phyloP scores from a whole-genome alignment of 495 filamentous ascomycete genomes.

The Geopyxis carbonaria region DNA sequence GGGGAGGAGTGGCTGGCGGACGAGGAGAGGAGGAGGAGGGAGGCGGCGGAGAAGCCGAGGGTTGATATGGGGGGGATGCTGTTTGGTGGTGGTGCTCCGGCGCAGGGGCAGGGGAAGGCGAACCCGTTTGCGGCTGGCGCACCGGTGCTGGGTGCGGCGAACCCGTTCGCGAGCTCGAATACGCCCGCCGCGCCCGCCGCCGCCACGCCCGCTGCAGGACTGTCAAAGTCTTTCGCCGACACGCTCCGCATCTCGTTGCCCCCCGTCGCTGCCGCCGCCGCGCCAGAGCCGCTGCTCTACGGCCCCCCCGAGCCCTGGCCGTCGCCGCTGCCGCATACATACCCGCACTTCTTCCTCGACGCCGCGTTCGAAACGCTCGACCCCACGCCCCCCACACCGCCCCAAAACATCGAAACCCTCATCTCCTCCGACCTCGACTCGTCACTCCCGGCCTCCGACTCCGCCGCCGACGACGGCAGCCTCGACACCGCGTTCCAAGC shows the following conservation, averaged over 20 bases:
- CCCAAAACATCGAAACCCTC: constrained; percentile 27
- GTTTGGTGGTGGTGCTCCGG: constrained; percentile 29
- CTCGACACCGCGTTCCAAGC: constrained; percentile 82
- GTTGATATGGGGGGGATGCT: constrained; percentile 36
- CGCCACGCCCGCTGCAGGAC: constrained; percentile 15
- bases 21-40: constrained; percentile 25
- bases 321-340: constrained; percentile 46
- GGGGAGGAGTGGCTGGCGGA: constrained; percentile 27
- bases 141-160: constrained; percentile 30
- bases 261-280: constrained; percentile 27
- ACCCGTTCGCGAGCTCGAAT: constrained; percentile 45
- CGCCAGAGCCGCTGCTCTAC: constrained; percentile 23
- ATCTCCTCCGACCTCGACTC: constrained; percentile 41
- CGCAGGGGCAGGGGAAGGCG: not conserved
- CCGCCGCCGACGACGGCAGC: constrained; percentile 63
- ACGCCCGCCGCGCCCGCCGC: constrained; percentile 34
- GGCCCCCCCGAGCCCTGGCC: constrained; percentile 56
- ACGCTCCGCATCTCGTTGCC: constrained; percentile 35
- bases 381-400: constrained; percentile 29
- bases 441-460: constrained; percentile 36
- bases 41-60: constrained; percentile 8
- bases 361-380: constrained; percentile 83
- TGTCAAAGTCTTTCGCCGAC: constrained; percentile 33
- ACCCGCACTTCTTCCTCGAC: constrained; percentile 66
- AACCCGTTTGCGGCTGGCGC: constrained; percentile 22